Percentiles rank a stretch among this genome's conserved stretches.
Evolutionary conservation across 1,284 basidiomycete species (phyloP).

Genomic region (Cryptococcus deneoformans): DNA sequence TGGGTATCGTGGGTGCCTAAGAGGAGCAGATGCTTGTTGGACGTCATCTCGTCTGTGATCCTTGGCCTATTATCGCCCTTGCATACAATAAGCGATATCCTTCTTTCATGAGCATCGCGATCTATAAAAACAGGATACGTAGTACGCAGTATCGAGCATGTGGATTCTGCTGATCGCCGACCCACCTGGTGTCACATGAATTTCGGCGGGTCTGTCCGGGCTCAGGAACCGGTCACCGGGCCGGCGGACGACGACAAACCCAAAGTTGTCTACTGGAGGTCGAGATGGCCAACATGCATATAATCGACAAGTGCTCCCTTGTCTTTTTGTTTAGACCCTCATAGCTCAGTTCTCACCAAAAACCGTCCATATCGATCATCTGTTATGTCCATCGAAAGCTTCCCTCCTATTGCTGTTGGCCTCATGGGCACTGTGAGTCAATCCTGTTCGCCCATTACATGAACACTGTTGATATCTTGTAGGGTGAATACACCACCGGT

Average conservation of each 20-base stretch:
- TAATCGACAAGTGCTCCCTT: background rate
- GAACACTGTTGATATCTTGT: constrained; percentile 3
- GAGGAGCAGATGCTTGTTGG: constrained; percentile 14
- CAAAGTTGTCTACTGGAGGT: background rate
- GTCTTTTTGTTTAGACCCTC: background rate
- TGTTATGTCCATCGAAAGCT: constrained; percentile 20
- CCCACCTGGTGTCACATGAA: no score
- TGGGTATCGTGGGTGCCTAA: constrained; percentile 23
- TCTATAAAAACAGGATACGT: background rate
- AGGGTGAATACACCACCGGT: constrained; percentile 80
- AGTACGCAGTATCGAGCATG: no score
- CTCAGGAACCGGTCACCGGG: background rate
- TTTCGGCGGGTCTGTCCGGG: background rate
- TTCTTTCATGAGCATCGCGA: background rate
- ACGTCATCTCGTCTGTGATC: constrained; percentile 1
- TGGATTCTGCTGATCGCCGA: background rate
- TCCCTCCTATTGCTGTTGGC: constrained; percentile 42
- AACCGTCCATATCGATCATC: background rate
- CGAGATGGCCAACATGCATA: background rate
- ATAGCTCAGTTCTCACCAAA: background rate
- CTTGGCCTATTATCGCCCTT: background rate
- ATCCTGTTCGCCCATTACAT: background rate
- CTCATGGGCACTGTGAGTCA: constrained; percentile 47
- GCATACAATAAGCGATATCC: background rate
- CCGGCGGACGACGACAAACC: background rate